Percentiles rank a stretch among this genome's conserved stretches.
Evolutionary conservation across 345 rosid species (phyloP).

Genomic region (Cardamine chenopodiifolia): DNA sequence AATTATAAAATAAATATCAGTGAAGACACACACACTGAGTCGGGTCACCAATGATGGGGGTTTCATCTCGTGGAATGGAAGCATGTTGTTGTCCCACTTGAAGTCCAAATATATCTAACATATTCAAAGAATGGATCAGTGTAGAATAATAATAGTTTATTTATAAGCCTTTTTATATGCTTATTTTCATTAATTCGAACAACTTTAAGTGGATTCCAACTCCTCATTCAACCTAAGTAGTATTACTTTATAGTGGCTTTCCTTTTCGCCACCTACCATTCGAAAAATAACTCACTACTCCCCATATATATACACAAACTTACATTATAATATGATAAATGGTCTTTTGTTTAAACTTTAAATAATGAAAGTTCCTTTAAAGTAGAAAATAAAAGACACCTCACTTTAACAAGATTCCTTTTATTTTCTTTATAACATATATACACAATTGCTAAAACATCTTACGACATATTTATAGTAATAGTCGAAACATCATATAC

Average conservation of each 20-base stretch:
- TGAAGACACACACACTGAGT: slow-evolving; percentile 41
- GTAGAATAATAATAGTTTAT: slow-evolving; percentile 17
- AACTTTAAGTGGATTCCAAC: slow-evolving; percentile 91
- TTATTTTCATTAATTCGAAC: slow-evolving; percentile 38
- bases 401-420: slow-evolving; percentile 54
- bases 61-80: slow-evolving; percentile 56
- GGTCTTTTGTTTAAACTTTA: slow-evolving; percentile 20
- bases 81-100: slow-evolving; percentile 64
- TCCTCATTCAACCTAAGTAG: slow-evolving; percentile 74
- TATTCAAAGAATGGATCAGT: slow-evolving; percentile 22
- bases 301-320: slow-evolving; percentile 18
- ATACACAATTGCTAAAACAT: background rate
- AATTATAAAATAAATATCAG: background rate
- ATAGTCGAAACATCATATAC: background rate
- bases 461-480: background rate
- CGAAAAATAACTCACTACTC: slow-evolving; percentile 47
- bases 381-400: slow-evolving; percentile 52
- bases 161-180: slow-evolving; percentile 12
- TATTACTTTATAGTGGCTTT: slow-evolving; percentile 65
- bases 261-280: slow-evolving; percentile 90
- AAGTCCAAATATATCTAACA: slow-evolving; percentile 47
- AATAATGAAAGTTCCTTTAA: slow-evolving; percentile 25
- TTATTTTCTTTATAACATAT: slow-evolving; percentile 19
- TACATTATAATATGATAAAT: slow-evolving; percentile 6
- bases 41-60: no score